Conservation (phyloP, 2,329 filamentous ascomycete species). For the Lecanosticta acicola region DNA sequence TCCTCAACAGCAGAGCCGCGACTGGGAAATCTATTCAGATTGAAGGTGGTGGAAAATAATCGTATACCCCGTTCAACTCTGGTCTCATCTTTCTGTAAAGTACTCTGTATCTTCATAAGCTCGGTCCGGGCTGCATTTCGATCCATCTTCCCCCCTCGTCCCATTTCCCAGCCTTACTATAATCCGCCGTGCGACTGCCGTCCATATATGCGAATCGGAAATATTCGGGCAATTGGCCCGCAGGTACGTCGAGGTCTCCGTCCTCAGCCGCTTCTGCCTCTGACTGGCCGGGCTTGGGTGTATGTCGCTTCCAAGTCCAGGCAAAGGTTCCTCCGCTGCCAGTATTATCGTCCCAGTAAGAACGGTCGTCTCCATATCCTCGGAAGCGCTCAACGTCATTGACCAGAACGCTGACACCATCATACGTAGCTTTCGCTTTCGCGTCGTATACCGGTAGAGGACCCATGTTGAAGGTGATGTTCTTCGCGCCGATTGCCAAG, state of each 20-base stretch:
- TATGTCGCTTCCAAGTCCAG: constrained; percentile 34
- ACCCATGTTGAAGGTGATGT: constrained; percentile 60
- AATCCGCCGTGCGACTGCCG: constrained; percentile 61
- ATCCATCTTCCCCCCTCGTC: constrained; percentile 58
- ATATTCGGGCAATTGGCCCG: constrained; percentile 55
- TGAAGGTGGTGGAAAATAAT: neutral
- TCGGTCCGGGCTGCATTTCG: constrained; percentile 58
- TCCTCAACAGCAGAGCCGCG: too few species aligned
- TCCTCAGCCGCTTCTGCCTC: constrained; percentile 3
- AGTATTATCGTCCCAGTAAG: constrained; percentile 35
- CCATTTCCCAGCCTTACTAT: constrained; percentile 71
- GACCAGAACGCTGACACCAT: constrained; percentile 73
- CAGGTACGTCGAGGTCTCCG: constrained; percentile 30
- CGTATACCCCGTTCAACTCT: neutral
- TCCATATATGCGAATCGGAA: constrained; percentile 72
- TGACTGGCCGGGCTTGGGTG: constrained; percentile 2
- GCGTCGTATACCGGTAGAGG: constrained; percentile 31
- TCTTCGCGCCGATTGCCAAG: constrained; percentile 45
- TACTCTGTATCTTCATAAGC: constrained; percentile 13
- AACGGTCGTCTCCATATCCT: constrained; percentile 58
- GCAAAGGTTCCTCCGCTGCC: constrained; percentile 22
- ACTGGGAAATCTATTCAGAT: too few species aligned
- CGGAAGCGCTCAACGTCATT: constrained; percentile 80
- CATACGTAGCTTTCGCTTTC: constrained; percentile 47
- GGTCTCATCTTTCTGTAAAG: too few species aligned